A percentile compares a stretch with the other conserved stretches of the same genome.
Evolutionary conservation across 176 grass and related monocot species (phyloP).

Genomic region (Aegilops speltoides): DNA sequence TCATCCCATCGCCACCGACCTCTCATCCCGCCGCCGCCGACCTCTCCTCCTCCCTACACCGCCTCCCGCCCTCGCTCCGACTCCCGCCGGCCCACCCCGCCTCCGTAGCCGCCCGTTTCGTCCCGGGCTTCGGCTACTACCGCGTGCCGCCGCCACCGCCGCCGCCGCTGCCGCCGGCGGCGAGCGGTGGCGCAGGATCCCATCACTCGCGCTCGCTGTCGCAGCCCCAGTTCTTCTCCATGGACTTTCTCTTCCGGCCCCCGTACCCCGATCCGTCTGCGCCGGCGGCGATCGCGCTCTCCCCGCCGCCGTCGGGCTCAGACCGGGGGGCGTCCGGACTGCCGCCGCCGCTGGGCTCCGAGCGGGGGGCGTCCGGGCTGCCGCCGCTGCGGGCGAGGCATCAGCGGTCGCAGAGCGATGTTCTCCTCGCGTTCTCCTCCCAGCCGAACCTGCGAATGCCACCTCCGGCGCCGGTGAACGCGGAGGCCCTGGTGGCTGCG

Average conservation of each 20-base stretch:
- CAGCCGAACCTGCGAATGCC: background rate
- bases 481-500: background rate
- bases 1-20: background rate
- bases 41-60: constrained; percentile 4
- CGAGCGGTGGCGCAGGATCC: constrained; percentile 8
- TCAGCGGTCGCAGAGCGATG: constrained; percentile 69
- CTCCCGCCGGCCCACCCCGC: background rate
- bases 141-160: constrained; percentile 7
- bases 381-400: constrained; percentile 51
- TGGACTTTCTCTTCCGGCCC: constrained; percentile 31
- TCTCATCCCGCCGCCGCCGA: background rate
- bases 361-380: background rate
- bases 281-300: background rate
- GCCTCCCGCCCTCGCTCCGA: background rate
- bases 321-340: constrained; percentile 9
- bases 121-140: constrained; percentile 20
- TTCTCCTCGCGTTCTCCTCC: constrained; percentile 25
- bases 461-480: constrained; percentile 1
- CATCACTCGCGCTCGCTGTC: constrained; percentile 38
- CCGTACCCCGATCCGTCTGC: background rate
- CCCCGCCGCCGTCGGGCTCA: constrained; percentile 13
- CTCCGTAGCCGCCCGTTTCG: background rate
- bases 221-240: constrained; percentile 36
- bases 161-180: background rate
- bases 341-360: constrained; percentile 34